Evolutionary conservation across 2,329 filamentous ascomycete genomes (phyloP), one percentile per base, ranked within the genome.

Genomic region (Coniochaeta sp.): DNA sequence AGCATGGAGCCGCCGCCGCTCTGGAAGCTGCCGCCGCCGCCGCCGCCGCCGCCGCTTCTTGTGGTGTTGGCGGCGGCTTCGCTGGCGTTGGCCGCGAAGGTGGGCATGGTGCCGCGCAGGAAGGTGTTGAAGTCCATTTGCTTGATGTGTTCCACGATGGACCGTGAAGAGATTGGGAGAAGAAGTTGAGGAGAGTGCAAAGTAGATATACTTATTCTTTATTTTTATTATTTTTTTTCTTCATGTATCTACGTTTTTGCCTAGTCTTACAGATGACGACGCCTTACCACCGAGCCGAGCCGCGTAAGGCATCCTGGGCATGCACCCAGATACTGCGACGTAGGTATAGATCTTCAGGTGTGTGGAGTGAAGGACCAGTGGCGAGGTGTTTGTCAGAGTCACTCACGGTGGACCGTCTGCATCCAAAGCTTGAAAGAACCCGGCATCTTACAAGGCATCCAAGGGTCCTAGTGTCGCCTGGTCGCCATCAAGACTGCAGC

Each of bases 1-100:
- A 78, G 65, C 28, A 79, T 67, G n/a, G n/a, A n/a, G n/a, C n/a
- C n/a, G n/a, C n/a, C n/a, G 59, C 69, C 70, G 3, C 64, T 57
- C 8, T 62, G 62, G 24, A 65, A 57, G n/a, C n/a, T n/a, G n/a
- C n/a, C n/a, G n/a, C n/a, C n/a, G n/a, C n/a, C n/a, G n/a, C n/a
- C n/a, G n/a, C n/a, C n/a, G n/a, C n/a, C n/a, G n/a, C n/a, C n/a
- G n/a, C 54, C 54, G 19, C 58, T 52, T 30, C 62, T 61, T 38
- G 64, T 64, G 28, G 52, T 58, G 47, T 62, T 66, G 62, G 59
- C 62, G 50, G 55, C 54, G 17, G 28, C 52, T 19, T 58, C 60
- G 52, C 58, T 68, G 59, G 55, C 55, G 57, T 68, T 70, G 19
- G 62, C 55, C 26, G n/a, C 60, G 42, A 68, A 58, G 12, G 64